Evolutionary conservation across 169 alveolate species (phyloP), one percentile per base, ranked within the genome.

Genomic region (Eimeria falciformis): DNA sequence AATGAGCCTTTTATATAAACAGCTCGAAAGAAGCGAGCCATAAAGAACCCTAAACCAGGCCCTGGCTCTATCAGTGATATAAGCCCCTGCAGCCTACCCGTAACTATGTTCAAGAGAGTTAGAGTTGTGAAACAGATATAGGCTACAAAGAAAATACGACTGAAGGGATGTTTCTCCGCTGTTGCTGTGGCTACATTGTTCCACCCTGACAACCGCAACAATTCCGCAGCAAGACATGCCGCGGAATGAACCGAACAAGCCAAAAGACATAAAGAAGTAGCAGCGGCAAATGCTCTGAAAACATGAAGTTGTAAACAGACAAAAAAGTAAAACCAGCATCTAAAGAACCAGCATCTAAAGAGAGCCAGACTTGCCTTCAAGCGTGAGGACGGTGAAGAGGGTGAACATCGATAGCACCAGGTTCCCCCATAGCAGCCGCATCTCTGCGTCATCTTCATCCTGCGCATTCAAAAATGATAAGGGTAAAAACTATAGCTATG

Each of bases 81-180:
- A 40, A 18, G 56, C 23, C 45, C 17, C 58, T 77, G 84, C 53
- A 84, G 75, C 77, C 78, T 81, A 56, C 96, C 96, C 23, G 96
- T 95, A 79, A 95, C 96, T 21, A 95, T 95, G 91, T 95, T 95
- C 95, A 95, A 69, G 11, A 95, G 95, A 18, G 96, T 92, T 29
- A 95, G 91, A 47, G 96, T 95, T 11, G 96, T 92, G 84, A 95
- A 95, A 58, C 93, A 94, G 25, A 95, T 96, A 68, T 92, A 95
- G 23, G 82, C 40, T 55, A 95, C 96, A 92, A 95, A 94, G 73
- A 95, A 95, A 2, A 95, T 29, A 69, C 94, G 91, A 46, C 94
- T 79, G 73, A 89, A 77, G 18, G 96, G 96, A 66, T 95, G 94
- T 62, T 68, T 53, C 55, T 55, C 93, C 33, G 96, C 96, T 2